phyloP scores from a whole-genome alignment of 805 yeast genomes.

The Candida sanyiensis region DNA sequence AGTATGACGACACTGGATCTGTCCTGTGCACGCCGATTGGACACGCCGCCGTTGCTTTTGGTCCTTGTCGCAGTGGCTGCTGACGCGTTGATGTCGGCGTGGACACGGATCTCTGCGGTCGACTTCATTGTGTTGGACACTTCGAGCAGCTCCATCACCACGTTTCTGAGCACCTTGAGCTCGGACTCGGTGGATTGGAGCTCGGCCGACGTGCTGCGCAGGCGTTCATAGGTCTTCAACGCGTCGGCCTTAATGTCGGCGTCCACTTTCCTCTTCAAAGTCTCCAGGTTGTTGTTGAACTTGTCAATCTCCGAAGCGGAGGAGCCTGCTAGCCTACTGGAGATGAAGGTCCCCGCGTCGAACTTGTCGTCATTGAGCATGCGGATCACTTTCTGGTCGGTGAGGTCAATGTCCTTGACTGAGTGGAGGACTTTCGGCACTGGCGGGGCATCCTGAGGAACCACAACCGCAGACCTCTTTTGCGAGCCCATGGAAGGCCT shows the following conservation, averaged over 20 bases:
- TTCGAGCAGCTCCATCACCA: slow-evolving; percentile 53
- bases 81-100: too few species aligned
- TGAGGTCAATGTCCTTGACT: slow-evolving; percentile 15
- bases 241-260: slow-evolving; percentile 54
- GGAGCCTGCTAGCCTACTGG: slow-evolving; percentile 50
- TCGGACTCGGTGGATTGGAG: slow-evolving; percentile 60
- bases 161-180: slow-evolving; percentile 52
- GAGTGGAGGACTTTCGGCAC: slow-evolving; percentile 6
- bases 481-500: slow-evolving; percentile 1
- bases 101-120: slow-evolving; percentile 53
- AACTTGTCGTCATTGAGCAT: slow-evolving; percentile 37
- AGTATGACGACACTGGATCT: slow-evolving; percentile 66
- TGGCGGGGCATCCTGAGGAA: slow-evolving; percentile 10
- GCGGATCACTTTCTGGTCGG: slow-evolving; percentile 26
- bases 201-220: slow-evolving; percentile 53
- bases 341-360: slow-evolving; percentile 44
- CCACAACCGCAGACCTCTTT: not conserved
- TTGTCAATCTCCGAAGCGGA: slow-evolving; percentile 69
- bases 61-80: too few species aligned
- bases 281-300: slow-evolving; percentile 49
- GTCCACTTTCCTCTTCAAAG: slow-evolving; percentile 45
- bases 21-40: slow-evolving; percentile 42
- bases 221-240: slow-evolving; percentile 56
- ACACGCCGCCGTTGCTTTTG: too few species aligned
- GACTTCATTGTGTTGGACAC: slow-evolving; percentile 55